A percentile compares a stretch with the other conserved stretches of the same genome.
Conservation (phyloP, 2,329 filamentous ascomycete genomes). For the Raffaelea ambrosiae region DNA sequence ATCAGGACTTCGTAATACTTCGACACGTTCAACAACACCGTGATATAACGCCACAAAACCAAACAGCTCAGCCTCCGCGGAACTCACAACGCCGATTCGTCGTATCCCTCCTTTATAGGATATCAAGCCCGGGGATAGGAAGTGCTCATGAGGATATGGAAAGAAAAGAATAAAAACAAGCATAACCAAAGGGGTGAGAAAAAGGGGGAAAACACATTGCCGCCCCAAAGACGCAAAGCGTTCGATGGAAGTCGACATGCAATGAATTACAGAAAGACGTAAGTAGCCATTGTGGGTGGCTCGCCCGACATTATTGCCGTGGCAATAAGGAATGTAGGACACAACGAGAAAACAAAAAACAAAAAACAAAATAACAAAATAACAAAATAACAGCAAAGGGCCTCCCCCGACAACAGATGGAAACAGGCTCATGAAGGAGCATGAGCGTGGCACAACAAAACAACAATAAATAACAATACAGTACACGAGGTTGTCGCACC, state of each 20-base stretch:
- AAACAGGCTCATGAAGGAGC: neutral
- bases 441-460: neutral
- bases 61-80: neutral
- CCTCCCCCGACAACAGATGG: neutral
- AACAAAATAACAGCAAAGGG: neutral
- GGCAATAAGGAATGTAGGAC: slow-evolving; percentile 1
- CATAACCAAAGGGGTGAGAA: neutral
- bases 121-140: neutral
- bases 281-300: slow-evolving; percentile 6
- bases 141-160: neutral
- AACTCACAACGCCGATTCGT: slow-evolving; percentile 1
- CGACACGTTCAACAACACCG: slow-evolving; percentile 4
- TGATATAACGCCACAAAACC: neutral
- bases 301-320: slow-evolving; percentile 6
- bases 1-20: slow-evolving; percentile 11
- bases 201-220: neutral
- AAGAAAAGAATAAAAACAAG: neutral
- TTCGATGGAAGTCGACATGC: neutral
- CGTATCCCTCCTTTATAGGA: neutral
- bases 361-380: slow-evolving; percentile 1
- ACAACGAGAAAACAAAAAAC: neutral
- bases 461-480: neutral
- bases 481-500: neutral
- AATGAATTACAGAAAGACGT: no score
- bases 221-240: neutral